Base-by-base conservation (phyloP, 2,329 filamentous ascomycete genomes). In the Rhytidhysteron rufulum region DNA sequence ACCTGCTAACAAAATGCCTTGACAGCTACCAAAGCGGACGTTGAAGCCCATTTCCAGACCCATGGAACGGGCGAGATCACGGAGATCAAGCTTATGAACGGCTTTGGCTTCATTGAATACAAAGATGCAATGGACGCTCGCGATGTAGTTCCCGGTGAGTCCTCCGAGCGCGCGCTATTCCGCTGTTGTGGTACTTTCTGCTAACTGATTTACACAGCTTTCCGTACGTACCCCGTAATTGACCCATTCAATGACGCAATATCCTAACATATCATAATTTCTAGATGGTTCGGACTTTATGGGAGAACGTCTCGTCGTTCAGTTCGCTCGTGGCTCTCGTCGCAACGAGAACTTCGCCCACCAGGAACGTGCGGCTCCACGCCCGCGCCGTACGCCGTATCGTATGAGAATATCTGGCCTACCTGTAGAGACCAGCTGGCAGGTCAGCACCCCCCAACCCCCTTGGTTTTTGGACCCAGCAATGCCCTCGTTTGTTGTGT, bases 81-180 rank as follows among this genome's bases (percentile, higher is more conserved):
- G 55, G 93, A 98, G 75, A 91, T 98, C 74, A 98, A 98, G 77
- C 82, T 98, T 50, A 98, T 98, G 93, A 97, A 95, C 67, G 93
- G 93, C 62, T 98, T 98, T 66, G 93, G 93, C 67, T 98, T 98
- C 76, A 95, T 98, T 66, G 93, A 98, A 71, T 98, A 97, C 72
- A 94, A 96, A 71, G 93, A 97, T 73, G 83, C 89, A 43, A 88
- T 96, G 86, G 93, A 98, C 73, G 93, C 93, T 55, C 86, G 91
- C 65, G 93, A 98, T 73, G 90, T 98, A 51, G 93, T 98, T 62
- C 93, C 93, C 70, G 91, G 93, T 96, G 80, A 74, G 84, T 62
- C 48, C 46, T 43, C 37, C 44, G 31, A 41, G n/a, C n/a, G n/a
- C n/a, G n/a, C n/a, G n/a, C n/a, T n/a, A n/a, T n/a, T n/a, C n/a